Base-by-base conservation (phyloP, 805 yeast genomes). In the Suhomyces xylopsoci region DNA sequence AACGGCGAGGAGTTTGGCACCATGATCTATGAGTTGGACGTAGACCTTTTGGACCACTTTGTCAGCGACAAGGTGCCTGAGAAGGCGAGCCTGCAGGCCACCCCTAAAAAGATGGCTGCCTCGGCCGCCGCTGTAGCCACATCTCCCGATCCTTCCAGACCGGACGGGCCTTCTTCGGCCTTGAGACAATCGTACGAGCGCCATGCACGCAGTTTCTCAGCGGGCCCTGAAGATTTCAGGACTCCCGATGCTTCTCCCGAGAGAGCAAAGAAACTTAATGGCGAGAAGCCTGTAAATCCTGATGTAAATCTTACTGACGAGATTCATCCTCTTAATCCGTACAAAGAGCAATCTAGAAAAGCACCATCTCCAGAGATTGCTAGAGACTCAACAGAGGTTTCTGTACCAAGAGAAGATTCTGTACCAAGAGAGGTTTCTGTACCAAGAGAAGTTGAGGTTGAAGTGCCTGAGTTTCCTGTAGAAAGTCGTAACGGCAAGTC, bases 11-110 rank as follows among this genome's bases (percentile, higher is more conserved):
- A 67, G 45, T 53, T 62, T 25, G 89, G 87, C 48, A 83, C 84
- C 40, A 77, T 80, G 70, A 76, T 88, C 17, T 87, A 80, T 60
- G 81, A 83, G 34, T 77, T 89, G 51, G 93, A 90, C 58, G 70
- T 79, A 19, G 70, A 76, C 24, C 71, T 65, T 58, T 69, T 67
- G n/a, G 76, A 70, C 45, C 57, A 64, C 24, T 70, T 65, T 48
- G 36, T 54, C 59, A 8, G 14, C 5, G 43, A 47, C 8, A 26
- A 45, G 28, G 15, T 20, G 28, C 36, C 38, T 10, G 40, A 45
- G 14, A 32, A 26, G 6, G 41, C 5, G 8, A n/a, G 12, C 12
- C n/a, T 3, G 8, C 48, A 28, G n/a, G 24, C 12, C 48, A 19
- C 58, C 55, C 15, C 45, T 30, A 25, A 56, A 54, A 32, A 47